These are phyloP conservation scores for Lecanicillium sp. DNA, from an alignment of 2,329 filamentous ascomycete genomes.

Conservation along the genomic window DNA sequence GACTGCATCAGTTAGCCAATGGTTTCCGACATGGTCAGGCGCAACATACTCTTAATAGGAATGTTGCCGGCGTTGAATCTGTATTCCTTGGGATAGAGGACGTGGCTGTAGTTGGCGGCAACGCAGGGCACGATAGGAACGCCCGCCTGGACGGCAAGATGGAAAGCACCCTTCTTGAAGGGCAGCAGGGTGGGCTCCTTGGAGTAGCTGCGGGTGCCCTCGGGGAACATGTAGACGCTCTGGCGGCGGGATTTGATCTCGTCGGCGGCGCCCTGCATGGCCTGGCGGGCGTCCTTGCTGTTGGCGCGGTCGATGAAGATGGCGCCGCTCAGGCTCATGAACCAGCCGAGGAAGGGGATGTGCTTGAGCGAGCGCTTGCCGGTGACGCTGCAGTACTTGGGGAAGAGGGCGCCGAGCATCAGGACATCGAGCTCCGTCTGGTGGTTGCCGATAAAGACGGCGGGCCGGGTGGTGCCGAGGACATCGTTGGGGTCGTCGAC, in stretches of 20 bases:
- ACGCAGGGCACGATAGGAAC: slow-evolving; percentile 88
- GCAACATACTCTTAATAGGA: slow-evolving; percentile 67
- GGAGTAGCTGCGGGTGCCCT: slow-evolving; percentile 88
- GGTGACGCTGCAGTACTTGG: slow-evolving; percentile 85
- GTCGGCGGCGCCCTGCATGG: slow-evolving; percentile 75
- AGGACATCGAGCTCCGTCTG: slow-evolving; percentile 94
- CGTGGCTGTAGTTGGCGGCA: slow-evolving; percentile 70
- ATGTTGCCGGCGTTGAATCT: slow-evolving; percentile 65
- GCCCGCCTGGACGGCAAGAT: slow-evolving; percentile 87
- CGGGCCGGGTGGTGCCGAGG: slow-evolving; percentile 64
- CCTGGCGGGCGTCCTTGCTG: slow-evolving; percentile 71
- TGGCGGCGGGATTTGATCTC: slow-evolving; percentile 70
- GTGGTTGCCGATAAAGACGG: slow-evolving; percentile 90
- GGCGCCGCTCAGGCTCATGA: slow-evolving; percentile 80
- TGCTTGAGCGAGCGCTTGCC: slow-evolving; percentile 80
- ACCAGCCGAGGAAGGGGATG: slow-evolving; percentile 86
- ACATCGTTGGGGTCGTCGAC: slow-evolving; percentile 61
- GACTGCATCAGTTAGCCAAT: slow-evolving; percentile 42
- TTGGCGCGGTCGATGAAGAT: slow-evolving; percentile 95
- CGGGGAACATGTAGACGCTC: slow-evolving; percentile 81
- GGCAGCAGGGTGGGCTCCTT: slow-evolving; percentile 74
- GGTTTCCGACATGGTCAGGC: no score
- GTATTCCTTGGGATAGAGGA: slow-evolving; percentile 58
- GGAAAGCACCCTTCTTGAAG: slow-evolving; percentile 99
- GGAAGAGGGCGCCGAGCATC: slow-evolving; percentile 84